phyloP scores from a whole-genome alignment of 345 rosid genomes.

The Brassica incana region DNA sequence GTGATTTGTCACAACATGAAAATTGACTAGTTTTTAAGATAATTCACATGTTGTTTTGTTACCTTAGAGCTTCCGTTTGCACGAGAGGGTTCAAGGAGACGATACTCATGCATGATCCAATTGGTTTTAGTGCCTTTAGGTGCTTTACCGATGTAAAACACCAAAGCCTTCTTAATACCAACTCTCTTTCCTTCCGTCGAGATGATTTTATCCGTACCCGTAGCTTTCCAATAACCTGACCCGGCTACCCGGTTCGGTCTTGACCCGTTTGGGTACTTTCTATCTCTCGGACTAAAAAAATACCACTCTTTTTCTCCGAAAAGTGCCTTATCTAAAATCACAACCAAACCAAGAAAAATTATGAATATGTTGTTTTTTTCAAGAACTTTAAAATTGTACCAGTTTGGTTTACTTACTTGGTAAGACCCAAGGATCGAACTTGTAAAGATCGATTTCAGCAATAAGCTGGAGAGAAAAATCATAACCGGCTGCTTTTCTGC shows the following conservation, averaged over 20 bases:
- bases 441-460: conserved; percentile 86
- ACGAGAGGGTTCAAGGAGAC: conserved; percentile 59
- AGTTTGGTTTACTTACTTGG: conserved; percentile 55
- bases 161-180: conserved; percentile 93
- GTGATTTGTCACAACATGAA: not conserved
- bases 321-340: conserved; percentile 64
- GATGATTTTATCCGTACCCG: conserved; percentile 85
- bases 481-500: conserved; percentile 79
- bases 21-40: too few relatives aligned
- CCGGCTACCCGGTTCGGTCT: conserved; percentile 93
- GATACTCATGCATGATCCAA: conserved; percentile 99
- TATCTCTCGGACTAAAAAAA: conserved; percentile 84
- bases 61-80: conserved; percentile 70
- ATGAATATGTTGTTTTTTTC: not conserved
- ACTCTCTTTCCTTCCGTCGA: conserved; percentile 69
- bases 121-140: conserved; percentile 97
- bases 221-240: conserved; percentile 95
- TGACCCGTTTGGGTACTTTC: conserved; percentile 93
- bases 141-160: conserved; percentile 86
- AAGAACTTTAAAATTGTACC: not conserved
- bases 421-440: conserved; percentile 85
- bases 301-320: conserved; percentile 98
- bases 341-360: not conserved
- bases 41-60: not conserved
- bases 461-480: conserved; percentile 67